Evolutionary conservation across 2,329 filamentous ascomycete genomes (phyloP).

Genomic region (Sarocladiaceae sp.): DNA sequence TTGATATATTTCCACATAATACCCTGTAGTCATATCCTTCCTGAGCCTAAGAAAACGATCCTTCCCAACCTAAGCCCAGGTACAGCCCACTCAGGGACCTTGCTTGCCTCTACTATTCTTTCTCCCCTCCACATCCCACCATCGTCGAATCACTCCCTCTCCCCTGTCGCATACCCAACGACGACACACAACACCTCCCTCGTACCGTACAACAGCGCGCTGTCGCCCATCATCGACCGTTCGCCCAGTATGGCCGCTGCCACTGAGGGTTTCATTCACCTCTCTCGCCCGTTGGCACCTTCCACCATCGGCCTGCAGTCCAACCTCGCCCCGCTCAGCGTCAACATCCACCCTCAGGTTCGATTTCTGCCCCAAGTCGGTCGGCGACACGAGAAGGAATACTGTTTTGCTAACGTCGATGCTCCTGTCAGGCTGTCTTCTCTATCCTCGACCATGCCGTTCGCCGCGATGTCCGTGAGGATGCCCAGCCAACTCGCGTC

Average conservation of each 20-base stretch:
- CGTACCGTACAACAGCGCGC: slow-evolving; percentile 7
- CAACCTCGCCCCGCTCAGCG: slow-evolving; percentile 85
- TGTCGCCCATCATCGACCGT: slow-evolving; percentile 8
- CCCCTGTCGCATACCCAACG: background rate
- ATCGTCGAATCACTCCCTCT: background rate
- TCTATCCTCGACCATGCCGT: slow-evolving; percentile 89
- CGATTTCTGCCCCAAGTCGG: slow-evolving; percentile 23
- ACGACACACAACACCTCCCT: background rate
- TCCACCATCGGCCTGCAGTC: slow-evolving; percentile 73
- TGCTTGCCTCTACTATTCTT: background rate
- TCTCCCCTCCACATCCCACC: slow-evolving; percentile 7
- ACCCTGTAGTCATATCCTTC: too few relatives aligned
- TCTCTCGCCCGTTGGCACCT: slow-evolving; percentile 86
- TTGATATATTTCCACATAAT: background rate
- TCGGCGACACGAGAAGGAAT: slow-evolving; percentile 10
- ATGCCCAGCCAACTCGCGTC: slow-evolving; percentile 84
- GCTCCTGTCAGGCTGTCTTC: slow-evolving; percentile 55
- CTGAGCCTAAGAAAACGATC: background rate
- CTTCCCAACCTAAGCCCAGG: background rate
- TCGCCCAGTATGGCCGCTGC: slow-evolving; percentile 71
- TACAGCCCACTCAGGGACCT: background rate
- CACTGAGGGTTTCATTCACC: slow-evolving; percentile 86
- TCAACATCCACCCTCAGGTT: slow-evolving; percentile 95
- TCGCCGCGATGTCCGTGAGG: slow-evolving; percentile 67
- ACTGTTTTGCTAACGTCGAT: slow-evolving; percentile 1